Base-by-base conservation (phyloP, 768 basidiomycete genomes). In the Lentinula sp. region DNA sequence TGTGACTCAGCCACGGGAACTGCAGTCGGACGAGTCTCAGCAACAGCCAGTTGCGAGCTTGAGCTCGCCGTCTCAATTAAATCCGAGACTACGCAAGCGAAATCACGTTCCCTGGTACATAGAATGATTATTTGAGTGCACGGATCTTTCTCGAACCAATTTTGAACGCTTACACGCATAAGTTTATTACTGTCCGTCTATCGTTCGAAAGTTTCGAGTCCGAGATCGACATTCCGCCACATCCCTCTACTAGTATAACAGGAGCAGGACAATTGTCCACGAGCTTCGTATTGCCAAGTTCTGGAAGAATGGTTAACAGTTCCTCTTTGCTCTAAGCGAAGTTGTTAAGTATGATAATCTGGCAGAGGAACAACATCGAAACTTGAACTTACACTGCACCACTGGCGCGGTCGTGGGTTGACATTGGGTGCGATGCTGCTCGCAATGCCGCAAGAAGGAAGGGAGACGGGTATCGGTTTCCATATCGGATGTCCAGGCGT, bases 251-350 rank as follows among this genome's bases (percentile, higher is more conserved):
- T 13, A 74, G 52, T 46, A 75, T 49, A 34, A 71, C 64, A 2
- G 73, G 73, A 3, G 66, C 70, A 42, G 70, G 64, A 31, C 67
- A 73, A 37, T 68, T 21, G 63, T 56, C 65, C 68, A 70, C 16
- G 70, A 70, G 15, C 42, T 66, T 69, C 7, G 68, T 32, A n/a
- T 65, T 65, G 7, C 63, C 35, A 46, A 73, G 59, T 64, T 74
- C 73, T 1, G 74, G 72, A 52, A 75, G 52, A 39, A 70, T 68
- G 0, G 70, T 64, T 10, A 70, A 46, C 3, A 74, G 60, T 54
- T 75, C 73, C 42, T 69, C 66, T 64, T 65, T 71, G 60, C 64
- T 68, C 72, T 73, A 57, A 39, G 11, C 40, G 49, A 54, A 16
- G 23, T 32, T 56, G 37, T 42, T 4, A 42, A 21, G 5, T 9